Base-by-base conservation (phyloP, 768 basidiomycete species). In the Termitomyces sp. region DNA sequence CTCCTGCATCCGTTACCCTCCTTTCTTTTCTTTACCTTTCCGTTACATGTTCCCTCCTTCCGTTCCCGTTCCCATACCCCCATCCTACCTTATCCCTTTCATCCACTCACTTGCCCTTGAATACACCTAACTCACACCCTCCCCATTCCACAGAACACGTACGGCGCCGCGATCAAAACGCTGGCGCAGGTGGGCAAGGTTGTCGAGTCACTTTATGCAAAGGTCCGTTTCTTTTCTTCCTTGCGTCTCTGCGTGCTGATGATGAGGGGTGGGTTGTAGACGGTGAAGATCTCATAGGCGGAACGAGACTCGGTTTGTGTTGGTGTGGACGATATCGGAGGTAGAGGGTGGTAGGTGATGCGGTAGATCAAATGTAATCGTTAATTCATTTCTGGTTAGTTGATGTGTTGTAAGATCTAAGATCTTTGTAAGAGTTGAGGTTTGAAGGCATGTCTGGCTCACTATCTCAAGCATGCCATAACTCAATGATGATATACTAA, bases 131-230 rank as follows among this genome's bases (percentile, higher is more conserved):
- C 16, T 40, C 40, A 44, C 42, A 38, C 3, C n/a, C 42, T 53
- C 39, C 22, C 48, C 16, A 12, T 9, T 7, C n/a, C 1, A 36
- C 58, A 97, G 95, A 87, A 89, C 60, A 87, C 91, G 57, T 98
- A 98, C 70, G 88, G 89, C 1, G 88, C 92, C 3, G 93, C 94
- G 12, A 90, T 98, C 61, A 85, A 92, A 54, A 97, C 95, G 12
- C 78, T 98, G 61, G 91, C 86, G 69, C 90, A 98, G 69, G 89
- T 97, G 0, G 87, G 90, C 45, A 94, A 96, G 68, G 94, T 98
- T n/a, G 96, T 99, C 6, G 91, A 94, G 65, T 90, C 90, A 56
- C 73, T 97, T 61, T 97, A 96, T 69, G 92, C 91, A 15, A 96
- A 97, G 85, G 80, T 78, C 24, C 35, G 57, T 59, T 44, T 20